phyloP scores from a whole-genome alignment of 2,329 filamentous ascomycete genomes.

The Apiospora pterosperma region DNA sequence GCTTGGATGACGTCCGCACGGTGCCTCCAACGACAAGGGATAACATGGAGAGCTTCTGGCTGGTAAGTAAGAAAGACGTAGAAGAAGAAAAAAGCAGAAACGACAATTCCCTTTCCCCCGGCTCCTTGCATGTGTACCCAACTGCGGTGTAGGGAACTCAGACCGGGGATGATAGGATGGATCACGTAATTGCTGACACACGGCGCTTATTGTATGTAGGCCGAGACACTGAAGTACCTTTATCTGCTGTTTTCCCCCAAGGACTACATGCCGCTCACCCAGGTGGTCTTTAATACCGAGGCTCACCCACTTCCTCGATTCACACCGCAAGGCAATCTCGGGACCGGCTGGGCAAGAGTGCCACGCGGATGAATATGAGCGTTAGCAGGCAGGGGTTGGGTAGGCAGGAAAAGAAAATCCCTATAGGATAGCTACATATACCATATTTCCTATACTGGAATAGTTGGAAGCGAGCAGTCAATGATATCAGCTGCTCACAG shows the following conservation, averaged over 20 bases:
- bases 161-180: background rate
- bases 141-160: background rate
- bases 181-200: conserved; percentile 5
- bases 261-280: conserved; percentile 78
- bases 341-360: background rate
- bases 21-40: conserved; percentile 71
- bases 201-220: conserved; percentile 46
- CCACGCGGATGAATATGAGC: background rate
- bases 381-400: background rate
- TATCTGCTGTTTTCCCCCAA: conserved; percentile 88
- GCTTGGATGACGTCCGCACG: conserved; percentile 68
- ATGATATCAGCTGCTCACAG: too few relatives aligned
- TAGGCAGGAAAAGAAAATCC: too few relatives aligned
- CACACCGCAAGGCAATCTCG: conserved; percentile 5
- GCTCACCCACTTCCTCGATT: conserved; percentile 89
- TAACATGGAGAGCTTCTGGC: conserved; percentile 99
- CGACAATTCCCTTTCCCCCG: background rate
- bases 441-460: too few relatives aligned
- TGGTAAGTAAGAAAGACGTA: conserved; percentile 53
- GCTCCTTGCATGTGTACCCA: background rate
- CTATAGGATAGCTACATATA: too few relatives aligned
- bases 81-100: too few relatives aligned
- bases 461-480: too few relatives aligned
- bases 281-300: conserved; percentile 93
- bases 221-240: conserved; percentile 96